Base-by-base conservation (phyloP, 1,139 yeast genomes). In the Nakaseomyces kungkrabaensis region DNA sequence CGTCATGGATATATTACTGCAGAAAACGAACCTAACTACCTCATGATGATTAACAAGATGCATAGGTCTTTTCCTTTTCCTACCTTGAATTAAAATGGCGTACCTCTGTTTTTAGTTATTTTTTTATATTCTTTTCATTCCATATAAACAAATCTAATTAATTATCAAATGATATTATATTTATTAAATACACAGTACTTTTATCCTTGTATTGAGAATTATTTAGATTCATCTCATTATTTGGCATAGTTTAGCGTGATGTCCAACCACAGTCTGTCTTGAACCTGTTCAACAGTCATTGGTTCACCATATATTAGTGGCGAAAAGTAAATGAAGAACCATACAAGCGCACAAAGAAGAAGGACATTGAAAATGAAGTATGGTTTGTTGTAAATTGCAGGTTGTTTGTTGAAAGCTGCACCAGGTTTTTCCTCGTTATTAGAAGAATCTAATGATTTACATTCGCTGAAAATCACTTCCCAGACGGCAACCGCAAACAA, bases 271-370 rank as follows among this genome's bases (percentile, higher is more conserved):
- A 89, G 83, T 73, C 98, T 82, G 38, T 75, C 75, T 54, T 70
- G 63, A 31, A 90, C 84, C 65, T 86, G 83, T 41, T 73, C 81
- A 7, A 82, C 76, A 1, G 80, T 64, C 59, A 92, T 71, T 7
- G 80, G 61, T 11, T 79, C 77, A 57, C 98, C 99, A 62, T 92
- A 94, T 1, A 94, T 82, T 52, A 92, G 65, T 47, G 97, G 96
- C 33, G 89, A 79, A 65, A 82, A 87, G 73, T 76, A 88, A 56
- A 77, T 67, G 72, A 86, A 90, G 67, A 81, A 80, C 63, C 77
- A 76, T 37, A 81, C 68, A 37, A 87, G 59, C n/a, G 75, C 74
- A 10, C 81, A 62, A 11, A 45, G 34, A 43, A 78, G 65, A 1
- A 72, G 54, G 2, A 70, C 64, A 5, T 77, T 70, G 43, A 78